phyloP scores from a whole-genome alignment of 1,284 basidiomycete genomes.

The Volvariella surrecta region DNA sequence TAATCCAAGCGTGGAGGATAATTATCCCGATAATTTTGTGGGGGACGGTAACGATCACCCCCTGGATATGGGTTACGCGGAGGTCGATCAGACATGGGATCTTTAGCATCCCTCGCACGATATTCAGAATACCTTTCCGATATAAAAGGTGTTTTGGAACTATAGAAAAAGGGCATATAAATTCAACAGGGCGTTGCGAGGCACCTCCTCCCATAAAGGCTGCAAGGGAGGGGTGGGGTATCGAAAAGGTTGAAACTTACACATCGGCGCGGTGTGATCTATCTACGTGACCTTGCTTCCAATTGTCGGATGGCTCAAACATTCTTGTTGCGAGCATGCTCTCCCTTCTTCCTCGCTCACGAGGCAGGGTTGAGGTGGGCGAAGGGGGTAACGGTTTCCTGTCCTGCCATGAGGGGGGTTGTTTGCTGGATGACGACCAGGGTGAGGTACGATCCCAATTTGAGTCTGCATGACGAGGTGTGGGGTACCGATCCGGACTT shows the following conservation, averaged over 20 bases:
- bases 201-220: neutral
- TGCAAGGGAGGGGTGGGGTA: neutral
- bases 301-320: constrained; percentile 63
- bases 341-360: constrained; percentile 19
- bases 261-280: constrained; percentile 20
- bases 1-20: constrained; percentile 17
- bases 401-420: constrained; percentile 21
- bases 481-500: constrained; percentile 41
- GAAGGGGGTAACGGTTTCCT: constrained; percentile 23
- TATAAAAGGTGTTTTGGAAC: constrained; percentile 1
- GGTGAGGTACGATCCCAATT: constrained; percentile 31
- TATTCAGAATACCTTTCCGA: constrained; percentile 16
- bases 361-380: constrained; percentile 18
- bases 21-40: constrained; percentile 22
- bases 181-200: constrained; percentile 1
- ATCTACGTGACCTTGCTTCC: constrained; percentile 51
- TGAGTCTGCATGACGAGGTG: constrained; percentile 21
- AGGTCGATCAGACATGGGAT: constrained; percentile 25
- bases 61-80: constrained; percentile 19
- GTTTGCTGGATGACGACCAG: constrained; percentile 20
- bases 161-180: constrained; percentile 8
- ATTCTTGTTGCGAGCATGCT: constrained; percentile 39
- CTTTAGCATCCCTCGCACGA: constrained; percentile 20
- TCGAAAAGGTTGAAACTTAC: constrained; percentile 17
- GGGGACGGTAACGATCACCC: constrained; percentile 39